phyloP scores from a whole-genome alignment of 2,329 filamentous ascomycete species.

The Exophiala phaeomuriformis region DNA sequence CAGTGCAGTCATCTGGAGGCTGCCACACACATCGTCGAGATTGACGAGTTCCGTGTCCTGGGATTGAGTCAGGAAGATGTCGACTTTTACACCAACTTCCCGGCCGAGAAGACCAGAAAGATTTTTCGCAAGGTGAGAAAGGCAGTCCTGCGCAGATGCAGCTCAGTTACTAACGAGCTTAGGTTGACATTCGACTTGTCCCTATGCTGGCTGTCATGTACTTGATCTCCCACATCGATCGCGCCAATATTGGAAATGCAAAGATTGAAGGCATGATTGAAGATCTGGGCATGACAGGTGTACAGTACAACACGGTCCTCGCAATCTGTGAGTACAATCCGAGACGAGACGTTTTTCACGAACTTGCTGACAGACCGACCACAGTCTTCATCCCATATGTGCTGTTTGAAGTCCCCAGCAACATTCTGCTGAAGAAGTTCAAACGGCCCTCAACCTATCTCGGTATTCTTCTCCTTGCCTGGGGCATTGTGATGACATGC shows the following conservation, averaged over 20 bases:
- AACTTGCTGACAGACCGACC: neutral
- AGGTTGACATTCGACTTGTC: constrained; percentile 59
- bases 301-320: constrained; percentile 31
- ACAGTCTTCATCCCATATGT: constrained; percentile 10
- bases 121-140: constrained; percentile 32
- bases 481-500: constrained; percentile 45
- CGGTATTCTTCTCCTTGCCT: constrained; percentile 30
- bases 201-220: constrained; percentile 61
- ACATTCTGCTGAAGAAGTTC: constrained; percentile 50
- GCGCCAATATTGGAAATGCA: constrained; percentile 59
- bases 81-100: constrained; percentile 30
- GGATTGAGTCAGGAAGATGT: constrained; percentile 30
- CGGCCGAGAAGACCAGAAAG: constrained; percentile 25
- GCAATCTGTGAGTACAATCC: constrained; percentile 7
- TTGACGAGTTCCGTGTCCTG: constrained; percentile 31
- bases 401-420: constrained; percentile 51
- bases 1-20: neutral
- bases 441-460: constrained; percentile 10
- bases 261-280: constrained; percentile 38
- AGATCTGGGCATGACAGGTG: constrained; percentile 37
- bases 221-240: constrained; percentile 64
- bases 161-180: constrained; percentile 26
- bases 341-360: neutral
- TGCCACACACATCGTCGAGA: constrained; percentile 22
- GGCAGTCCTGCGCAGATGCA: constrained; percentile 32